Base-by-base conservation (phyloP, 441 rosid genomes). In the Euphorbia celastroides region DNA sequence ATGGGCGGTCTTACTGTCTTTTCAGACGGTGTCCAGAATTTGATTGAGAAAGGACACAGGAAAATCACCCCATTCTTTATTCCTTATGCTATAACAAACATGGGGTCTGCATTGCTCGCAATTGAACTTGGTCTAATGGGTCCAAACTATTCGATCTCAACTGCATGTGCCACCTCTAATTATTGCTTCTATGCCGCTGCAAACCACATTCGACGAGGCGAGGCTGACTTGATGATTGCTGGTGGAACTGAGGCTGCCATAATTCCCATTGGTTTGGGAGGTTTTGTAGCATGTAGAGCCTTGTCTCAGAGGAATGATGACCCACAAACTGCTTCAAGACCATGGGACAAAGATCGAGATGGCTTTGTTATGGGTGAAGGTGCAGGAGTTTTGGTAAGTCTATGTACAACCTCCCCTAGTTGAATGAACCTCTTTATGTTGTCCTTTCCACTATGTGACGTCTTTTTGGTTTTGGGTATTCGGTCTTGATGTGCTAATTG, bases 281-380 rank as follows among this genome's bases (percentile, higher is more conserved):
- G 98, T 66, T 90, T 93, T 72, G 93, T 93, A 70, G 98, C 98
- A 30, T 93, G 98, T 63, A 87, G 98, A 80, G 98, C 98, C 16
- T 75, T 93, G 65, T 93, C 98, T 14, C 98, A 90, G 81, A 85
- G 98, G 73, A 93, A 93, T 68, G 96, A 90, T 80, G 97, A 93
- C 69, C 98, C 98, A 11, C 78, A 86, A 74, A 84, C 96, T 4
- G 98, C 98, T 59, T 93, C 98, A 17, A 86, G 98, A 84, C 98
- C 98, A 1, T 93, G 98, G 98, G 97, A 93, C 81, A 87, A 74
- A 78, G 92, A 73, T 60, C 78, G 98, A 68, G 97, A 93, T 82
- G 98, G 98, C 28, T 93, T 93, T 56, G 98, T 93, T 30, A 90
- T 93, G 98, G 98, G 98, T 65, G 98, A 93, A 81, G 98, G 98